phyloP scores from a whole-genome alignment of 176 grass and related monocot genomes.

The Aegilops tauschii region DNA sequence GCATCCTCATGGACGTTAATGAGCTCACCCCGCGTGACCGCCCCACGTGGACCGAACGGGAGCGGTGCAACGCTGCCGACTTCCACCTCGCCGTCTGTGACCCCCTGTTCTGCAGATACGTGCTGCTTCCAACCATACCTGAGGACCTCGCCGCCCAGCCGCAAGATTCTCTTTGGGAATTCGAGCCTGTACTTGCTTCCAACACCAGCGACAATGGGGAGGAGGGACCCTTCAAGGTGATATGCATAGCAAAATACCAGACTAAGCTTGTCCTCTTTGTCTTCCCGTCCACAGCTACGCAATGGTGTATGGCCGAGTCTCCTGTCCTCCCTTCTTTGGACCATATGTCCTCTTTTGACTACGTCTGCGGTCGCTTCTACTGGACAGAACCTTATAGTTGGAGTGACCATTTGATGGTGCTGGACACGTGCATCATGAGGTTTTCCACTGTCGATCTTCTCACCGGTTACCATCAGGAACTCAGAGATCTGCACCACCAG shows the following conservation, averaged over 20 bases:
- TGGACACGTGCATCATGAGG: not conserved
- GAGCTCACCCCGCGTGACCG: too few species aligned
- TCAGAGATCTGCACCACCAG: not conserved
- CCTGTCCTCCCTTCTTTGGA: not conserved
- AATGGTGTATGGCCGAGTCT: not conserved
- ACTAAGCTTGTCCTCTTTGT: not conserved
- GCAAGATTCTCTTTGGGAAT: not conserved
- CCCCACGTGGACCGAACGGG: not conserved
- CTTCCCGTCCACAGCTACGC: not conserved
- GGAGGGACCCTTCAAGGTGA: constrained; percentile 11
- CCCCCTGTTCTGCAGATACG: not conserved
- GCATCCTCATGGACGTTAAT: not conserved
- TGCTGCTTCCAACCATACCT: constrained; percentile 10
- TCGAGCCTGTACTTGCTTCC: not conserved
- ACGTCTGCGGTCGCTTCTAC: not conserved
- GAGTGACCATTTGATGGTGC: not conserved
- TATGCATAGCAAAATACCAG: not conserved
- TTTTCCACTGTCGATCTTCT: not conserved
- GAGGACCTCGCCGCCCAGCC: not conserved
- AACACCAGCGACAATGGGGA: not conserved
- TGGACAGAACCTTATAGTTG: not conserved
- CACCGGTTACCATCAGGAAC: not conserved
- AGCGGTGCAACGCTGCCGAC: not conserved
- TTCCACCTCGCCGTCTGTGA: not conserved
- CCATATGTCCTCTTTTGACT: not conserved